Base-by-base conservation (phyloP, 2,329 filamentous ascomycete species). In the Penicillium sp. region DNA sequence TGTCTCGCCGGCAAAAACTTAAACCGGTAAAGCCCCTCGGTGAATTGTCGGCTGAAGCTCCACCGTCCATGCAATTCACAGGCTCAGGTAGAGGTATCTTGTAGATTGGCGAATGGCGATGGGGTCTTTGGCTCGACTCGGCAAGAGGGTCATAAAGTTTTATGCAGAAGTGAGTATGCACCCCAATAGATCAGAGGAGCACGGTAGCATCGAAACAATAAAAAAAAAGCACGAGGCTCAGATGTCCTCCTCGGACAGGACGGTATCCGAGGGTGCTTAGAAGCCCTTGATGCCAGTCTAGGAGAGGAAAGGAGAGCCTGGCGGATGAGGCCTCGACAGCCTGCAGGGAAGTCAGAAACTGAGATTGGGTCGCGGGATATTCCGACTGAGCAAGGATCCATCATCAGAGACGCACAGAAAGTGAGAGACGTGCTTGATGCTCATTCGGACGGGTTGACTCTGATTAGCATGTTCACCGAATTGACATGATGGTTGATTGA, bases 321-420 rank as follows among this genome's bases (percentile, higher is more conserved):
- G 48, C 26, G 30, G 48, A 35, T n/a, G 49, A 60, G 58, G 52
- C 52, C 45, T 56, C 58, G 52, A 60, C 46, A 55, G 26, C 2
- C 59, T 58, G 51, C 38, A 58, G 52, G 43, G 57, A 51, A 56
- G 30, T 54, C 33, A 14, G 43, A 52, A 51, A 54, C 13, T 8
- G 45, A 46, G 38, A 19, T n/a, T 14, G 16, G 11, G 10, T 45
- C 30, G 33, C 8, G 33, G 51, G 19, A 40, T 13, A 10, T 7
- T 11, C 51, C 51, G 19, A 25, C 42, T 22, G 11, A 22, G 40
- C 49, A 54, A 42, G 40, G 49, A 53, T 46, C 22, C 3, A 13
- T 30, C 11, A n/a, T 48, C 7, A 48, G 43, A 46, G 45, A 26
- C 45, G 26, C 25, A 48, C 14, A 16, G 16, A 30, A 7, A n/a